Percentiles rank a stretch among this genome's conserved stretches.
Conservation (phyloP, 192 early-diverging fungal species). For the Globomyces pollinis-pini region DNA sequence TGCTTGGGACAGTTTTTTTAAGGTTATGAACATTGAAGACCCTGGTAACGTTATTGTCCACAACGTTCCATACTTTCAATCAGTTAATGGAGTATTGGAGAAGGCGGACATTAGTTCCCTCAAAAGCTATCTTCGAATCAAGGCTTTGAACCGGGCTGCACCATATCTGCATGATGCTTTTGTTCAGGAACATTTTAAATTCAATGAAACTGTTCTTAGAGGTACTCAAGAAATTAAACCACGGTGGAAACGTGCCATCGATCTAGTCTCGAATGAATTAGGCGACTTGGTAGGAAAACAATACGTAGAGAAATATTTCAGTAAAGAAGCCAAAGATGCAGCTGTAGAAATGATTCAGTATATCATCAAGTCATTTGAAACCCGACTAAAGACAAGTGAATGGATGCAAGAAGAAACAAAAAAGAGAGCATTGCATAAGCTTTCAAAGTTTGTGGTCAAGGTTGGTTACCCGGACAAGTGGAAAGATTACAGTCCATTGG, state of each 20-base stretch:
- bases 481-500: slow-evolving; percentile 14
- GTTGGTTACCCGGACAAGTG: slow-evolving; percentile 33
- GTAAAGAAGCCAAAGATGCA: not conserved
- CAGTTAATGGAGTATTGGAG: not conserved
- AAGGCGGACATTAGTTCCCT: not conserved
- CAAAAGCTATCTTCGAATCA: not conserved
- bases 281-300: not conserved
- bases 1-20: slow-evolving; percentile 1
- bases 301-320: not conserved
- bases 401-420: slow-evolving; percentile 22
- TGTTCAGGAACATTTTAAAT: not conserved
- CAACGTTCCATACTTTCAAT: not conserved
- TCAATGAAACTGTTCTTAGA: not conserved
- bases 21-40: not conserved
- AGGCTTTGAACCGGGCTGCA: not conserved
- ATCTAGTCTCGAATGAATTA: not conserved
- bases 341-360: not conserved
- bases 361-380: slow-evolving; percentile 1
- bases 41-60: not conserved
- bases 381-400: not conserved
- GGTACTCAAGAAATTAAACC: slow-evolving; percentile 3
- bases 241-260: not conserved
- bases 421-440: slow-evolving; percentile 15
- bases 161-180: not conserved
- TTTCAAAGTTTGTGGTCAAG: slow-evolving; percentile 15